A percentile compares a stretch with the other conserved stretches of the same genome.
These are phyloP conservation scores for Ceratocystis huliohia DNA, from an alignment of 2,329 filamentous ascomycete genomes.

Conservation along the genomic window DNA sequence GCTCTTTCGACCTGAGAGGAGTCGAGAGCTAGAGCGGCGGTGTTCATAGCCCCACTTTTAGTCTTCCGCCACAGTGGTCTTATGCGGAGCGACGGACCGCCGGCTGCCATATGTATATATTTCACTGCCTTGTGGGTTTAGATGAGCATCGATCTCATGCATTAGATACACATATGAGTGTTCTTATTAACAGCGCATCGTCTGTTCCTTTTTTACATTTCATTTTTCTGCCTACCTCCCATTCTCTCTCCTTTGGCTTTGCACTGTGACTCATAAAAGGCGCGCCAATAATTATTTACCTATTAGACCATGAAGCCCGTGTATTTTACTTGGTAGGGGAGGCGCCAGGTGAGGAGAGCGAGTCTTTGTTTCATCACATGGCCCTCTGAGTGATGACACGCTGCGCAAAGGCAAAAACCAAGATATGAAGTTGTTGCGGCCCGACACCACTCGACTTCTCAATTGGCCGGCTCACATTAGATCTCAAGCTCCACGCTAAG, in stretches of 20 bases:
- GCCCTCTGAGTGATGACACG: too few species aligned
- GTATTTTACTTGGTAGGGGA: too few species aligned
- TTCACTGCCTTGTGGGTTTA: constrained; percentile 7
- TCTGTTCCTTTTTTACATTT: neutral
- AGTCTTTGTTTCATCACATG: too few species aligned
- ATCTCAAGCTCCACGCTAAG: neutral
- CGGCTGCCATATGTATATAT: constrained; percentile 3
- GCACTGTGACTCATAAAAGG: neutral
- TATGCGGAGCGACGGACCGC: neutral
- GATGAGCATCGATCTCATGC: neutral
- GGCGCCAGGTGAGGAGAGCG: too few species aligned
- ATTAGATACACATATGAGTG: neutral
- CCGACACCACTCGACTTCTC: neutral
- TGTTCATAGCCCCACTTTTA: neutral
- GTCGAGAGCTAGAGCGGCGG: neutral
- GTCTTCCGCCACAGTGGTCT: constrained; percentile 8
- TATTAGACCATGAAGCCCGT: neutral
- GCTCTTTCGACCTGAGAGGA: neutral
- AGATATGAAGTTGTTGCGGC: neutral
- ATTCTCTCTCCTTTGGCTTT: neutral
- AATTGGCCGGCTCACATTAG: neutral
- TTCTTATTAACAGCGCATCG: neutral
- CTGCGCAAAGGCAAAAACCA: too few species aligned
- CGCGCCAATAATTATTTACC: neutral
- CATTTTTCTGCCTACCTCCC: neutral